Percentiles rank a stretch among this genome's conserved stretches.
These are phyloP conservation scores for Backusella australiensis DNA, from an alignment of 192 early-diverging fungal genomes.

Conservation along the genomic window DNA sequence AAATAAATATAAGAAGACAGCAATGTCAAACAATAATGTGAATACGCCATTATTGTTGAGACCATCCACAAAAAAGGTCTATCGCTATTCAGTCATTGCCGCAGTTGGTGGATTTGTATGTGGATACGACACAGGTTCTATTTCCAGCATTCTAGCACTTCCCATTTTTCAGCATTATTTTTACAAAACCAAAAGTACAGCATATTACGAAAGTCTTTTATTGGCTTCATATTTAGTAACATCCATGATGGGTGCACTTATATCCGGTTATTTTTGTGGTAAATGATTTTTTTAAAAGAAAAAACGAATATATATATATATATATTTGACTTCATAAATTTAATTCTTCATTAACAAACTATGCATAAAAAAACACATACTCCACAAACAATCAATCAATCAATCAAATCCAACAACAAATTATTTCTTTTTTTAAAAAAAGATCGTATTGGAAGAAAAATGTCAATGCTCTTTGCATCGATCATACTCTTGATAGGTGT, in stretches of 20 bases:
- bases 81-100: conserved; percentile 7
- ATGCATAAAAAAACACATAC: background rate
- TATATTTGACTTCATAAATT: background rate
- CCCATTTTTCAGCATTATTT: conserved; percentile 16
- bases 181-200: background rate
- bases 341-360: background rate
- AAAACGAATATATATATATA: background rate
- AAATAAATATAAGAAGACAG: background rate
- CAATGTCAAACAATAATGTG: background rate
- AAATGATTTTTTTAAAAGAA: background rate
- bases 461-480: conserved; percentile 52
- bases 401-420: background rate
- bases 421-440: background rate
- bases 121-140: conserved; percentile 27
- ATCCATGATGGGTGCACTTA: conserved; percentile 16
- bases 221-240: conserved; percentile 23
- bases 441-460: conserved; percentile 60
- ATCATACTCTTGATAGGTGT: conserved; percentile 63
- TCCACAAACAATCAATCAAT: background rate
- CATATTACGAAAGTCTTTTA: conserved; percentile 15
- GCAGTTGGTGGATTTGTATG: conserved; percentile 21
- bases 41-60: background rate
- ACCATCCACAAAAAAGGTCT: conserved; percentile 6
- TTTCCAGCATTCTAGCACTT: conserved; percentile 27
- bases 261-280: conserved; percentile 14